These are phyloP conservation scores for Pleurotus tuber-regium DNA, from an alignment of 768 basidiomycete species.

Conservation along the genomic window DNA sequence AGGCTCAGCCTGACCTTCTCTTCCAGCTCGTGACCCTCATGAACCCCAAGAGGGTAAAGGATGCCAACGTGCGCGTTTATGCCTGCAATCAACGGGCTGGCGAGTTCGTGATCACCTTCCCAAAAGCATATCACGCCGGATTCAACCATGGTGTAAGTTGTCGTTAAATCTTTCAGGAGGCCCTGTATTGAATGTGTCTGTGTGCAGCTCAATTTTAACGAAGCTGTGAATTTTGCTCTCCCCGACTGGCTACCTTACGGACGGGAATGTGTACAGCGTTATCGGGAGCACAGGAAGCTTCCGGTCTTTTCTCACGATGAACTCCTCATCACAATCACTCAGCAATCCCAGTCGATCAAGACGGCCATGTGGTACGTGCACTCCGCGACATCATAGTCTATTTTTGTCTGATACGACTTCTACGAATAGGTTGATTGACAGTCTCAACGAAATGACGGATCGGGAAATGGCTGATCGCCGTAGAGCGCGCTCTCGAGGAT, in stretches of 20 bases:
- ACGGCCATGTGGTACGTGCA: slow-evolving; percentile 89
- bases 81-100: slow-evolving; percentile 96
- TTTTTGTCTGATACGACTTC: slow-evolving; percentile 8
- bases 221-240: slow-evolving; percentile 97
- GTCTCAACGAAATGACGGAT: slow-evolving; percentile 84
- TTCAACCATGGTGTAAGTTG: slow-evolving; percentile 94
- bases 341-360: slow-evolving; percentile 88
- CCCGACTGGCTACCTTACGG: slow-evolving; percentile 93
- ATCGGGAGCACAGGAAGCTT: slow-evolving; percentile 86
- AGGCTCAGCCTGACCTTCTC: slow-evolving; percentile 94
- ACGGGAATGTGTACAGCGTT: slow-evolving; percentile 84
- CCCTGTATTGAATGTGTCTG: slow-evolving; percentile 19
- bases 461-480: slow-evolving; percentile 74
- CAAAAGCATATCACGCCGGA: slow-evolving; percentile 96
- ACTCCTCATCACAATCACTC: slow-evolving; percentile 94
- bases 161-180: neutral
- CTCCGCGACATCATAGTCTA: neutral
- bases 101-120: slow-evolving; percentile 97
- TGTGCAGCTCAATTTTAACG: slow-evolving; percentile 92
- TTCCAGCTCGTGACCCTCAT: slow-evolving; percentile 98
- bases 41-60: slow-evolving; percentile 84
- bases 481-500: slow-evolving; percentile 53
- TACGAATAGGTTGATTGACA: slow-evolving; percentile 70
- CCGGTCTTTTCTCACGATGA: slow-evolving; percentile 99
- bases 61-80: slow-evolving; percentile 88